Evolutionary conservation across 768 basidiomycete species (phyloP), one percentile per base, ranked within the genome.

Genomic region (Myochromella boudieri): DNA sequence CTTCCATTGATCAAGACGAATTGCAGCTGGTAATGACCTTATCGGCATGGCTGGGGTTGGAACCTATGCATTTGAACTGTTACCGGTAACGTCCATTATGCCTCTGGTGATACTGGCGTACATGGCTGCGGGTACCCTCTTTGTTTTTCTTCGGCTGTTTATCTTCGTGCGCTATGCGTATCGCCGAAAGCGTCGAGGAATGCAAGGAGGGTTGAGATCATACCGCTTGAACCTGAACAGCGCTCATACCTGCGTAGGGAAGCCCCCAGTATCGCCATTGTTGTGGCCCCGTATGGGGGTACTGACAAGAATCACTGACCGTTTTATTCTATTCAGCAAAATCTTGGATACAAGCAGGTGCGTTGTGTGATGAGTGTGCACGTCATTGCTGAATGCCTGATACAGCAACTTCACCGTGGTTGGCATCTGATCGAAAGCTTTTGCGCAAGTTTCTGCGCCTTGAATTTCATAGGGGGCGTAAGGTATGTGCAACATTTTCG

Each of bases 231-330:
- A 93, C 91, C 90, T 94, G 92, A 90, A 79, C 86, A 91, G 90
- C 77, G 87, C 82, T 91, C 78, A 92, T 77, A 91, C 88, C 89
- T 91, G 91, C 92, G 91, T 90, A 92, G 91, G 90, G 90, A 94
- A 90, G 86, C 86, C 87, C 74, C 75, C 80, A 86, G 86, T 81
- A 69, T 76, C 68, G 68, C 67, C 68, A 57, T 52, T 63, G 66
- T 64, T 61, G n/a, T 64, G 61, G 54, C 63, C 69, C 66, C 71
- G 56, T 60, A 62, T 68, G 72, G 74, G 61, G 33, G 37, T 41
- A 61, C 57, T 62, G 44, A 57, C 50, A 57, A 58, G 55, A 58
- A 55, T 61, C 64, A 73, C 85, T 91, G 67, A 89, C 75, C 27
- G 53, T 61, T 58, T 42, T 55, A 54, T 70, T 57, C 59, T 36